A percentile compares a stretch with the other conserved stretches of the same genome.
Evolutionary conservation across 2,329 filamentous ascomycete species (phyloP).

Genomic region (Fusarium verrucosum): DNA sequence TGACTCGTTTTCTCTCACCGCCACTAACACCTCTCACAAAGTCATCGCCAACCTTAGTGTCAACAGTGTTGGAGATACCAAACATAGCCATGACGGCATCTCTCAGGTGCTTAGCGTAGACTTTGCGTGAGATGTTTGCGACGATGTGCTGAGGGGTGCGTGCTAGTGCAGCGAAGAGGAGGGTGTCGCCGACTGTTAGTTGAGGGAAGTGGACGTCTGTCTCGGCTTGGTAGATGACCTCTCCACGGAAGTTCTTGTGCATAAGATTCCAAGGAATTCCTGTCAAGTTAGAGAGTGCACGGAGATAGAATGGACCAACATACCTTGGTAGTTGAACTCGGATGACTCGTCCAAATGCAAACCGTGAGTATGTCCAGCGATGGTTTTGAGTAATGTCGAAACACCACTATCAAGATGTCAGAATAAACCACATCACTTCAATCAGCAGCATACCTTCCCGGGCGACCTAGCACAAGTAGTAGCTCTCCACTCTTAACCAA

Average conservation of each 20-base stretch:
- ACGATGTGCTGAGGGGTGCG: slow-evolving; percentile 67
- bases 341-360: slow-evolving; percentile 73
- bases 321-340: slow-evolving; percentile 81
- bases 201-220: slow-evolving; percentile 81
- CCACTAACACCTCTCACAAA: slow-evolving; percentile 67
- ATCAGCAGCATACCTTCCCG: slow-evolving; percentile 27
- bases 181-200: slow-evolving; percentile 77
- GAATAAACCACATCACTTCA: slow-evolving; percentile 48
- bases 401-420: slow-evolving; percentile 63
- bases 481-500: slow-evolving; percentile 74
- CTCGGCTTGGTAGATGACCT: slow-evolving; percentile 85
- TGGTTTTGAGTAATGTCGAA: slow-evolving; percentile 81
- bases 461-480: slow-evolving; percentile 73
- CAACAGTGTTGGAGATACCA: slow-evolving; percentile 73
- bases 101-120: slow-evolving; percentile 67
- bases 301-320: accelerated
- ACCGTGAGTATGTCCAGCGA: slow-evolving; percentile 81
- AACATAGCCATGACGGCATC: slow-evolving; percentile 79
- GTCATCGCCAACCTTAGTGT: slow-evolving; percentile 76
- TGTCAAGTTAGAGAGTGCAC: background rate
- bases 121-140: slow-evolving; percentile 53
- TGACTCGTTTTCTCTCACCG: slow-evolving; percentile 59
- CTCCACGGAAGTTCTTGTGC: slow-evolving; percentile 63
- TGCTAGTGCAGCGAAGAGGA: slow-evolving; percentile 76
- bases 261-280: slow-evolving; percentile 36